Evolutionary conservation across 768 basidiomycete species (phyloP), one percentile per base, ranked within the genome.

Genomic region (Coprinopsis cinerea): DNA sequence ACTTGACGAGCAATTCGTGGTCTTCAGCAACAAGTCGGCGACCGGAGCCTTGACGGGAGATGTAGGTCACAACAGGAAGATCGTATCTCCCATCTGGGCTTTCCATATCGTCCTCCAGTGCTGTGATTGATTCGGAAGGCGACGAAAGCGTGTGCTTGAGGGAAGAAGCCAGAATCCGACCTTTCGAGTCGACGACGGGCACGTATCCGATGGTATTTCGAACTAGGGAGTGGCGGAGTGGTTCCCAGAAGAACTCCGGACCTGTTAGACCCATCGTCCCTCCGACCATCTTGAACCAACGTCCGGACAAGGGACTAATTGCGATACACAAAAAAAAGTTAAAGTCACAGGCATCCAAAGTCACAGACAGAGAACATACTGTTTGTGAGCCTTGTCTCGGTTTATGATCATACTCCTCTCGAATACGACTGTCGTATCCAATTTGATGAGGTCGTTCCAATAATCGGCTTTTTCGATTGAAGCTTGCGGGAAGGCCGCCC

Each of bases 371-470:
- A 4, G 18, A 17, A 59, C 67, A 10, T 55, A 72, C 72, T 69
- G 64, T 45, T 51, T 52, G 64, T 85, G 82, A 1, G 85, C 78
- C 1, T 85, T 79, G 22, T 74, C 73, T 23, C 85, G 78, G 62
- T 83, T 85, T 26, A 80, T 67, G 47, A 88, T 66, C 43, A 87
- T 65, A 5, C 79, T 73, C 10, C 76, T 74, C 24, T 81, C 77
- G 57, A 88, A 84, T 45, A 81, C 71, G 66, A 79, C 77, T 14
- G 80, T 82, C 22, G 62, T 62, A 25, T 65, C 59, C 26, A 70
- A 52, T 25, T 52, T 58, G 17, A 72, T 66, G 20, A 85, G 69
- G 62, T 88, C 86, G 5, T 68, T 49, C 83, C 87, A 89, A 56
- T 85, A 82, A 24, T 69, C 67, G 10, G 73, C 66, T 25, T 73